Percentiles rank a stretch among this genome's conserved stretches.
phyloP scores from a whole-genome alignment of 371 early-diverging fungal genomes.

The Mucor plumbeus region DNA sequence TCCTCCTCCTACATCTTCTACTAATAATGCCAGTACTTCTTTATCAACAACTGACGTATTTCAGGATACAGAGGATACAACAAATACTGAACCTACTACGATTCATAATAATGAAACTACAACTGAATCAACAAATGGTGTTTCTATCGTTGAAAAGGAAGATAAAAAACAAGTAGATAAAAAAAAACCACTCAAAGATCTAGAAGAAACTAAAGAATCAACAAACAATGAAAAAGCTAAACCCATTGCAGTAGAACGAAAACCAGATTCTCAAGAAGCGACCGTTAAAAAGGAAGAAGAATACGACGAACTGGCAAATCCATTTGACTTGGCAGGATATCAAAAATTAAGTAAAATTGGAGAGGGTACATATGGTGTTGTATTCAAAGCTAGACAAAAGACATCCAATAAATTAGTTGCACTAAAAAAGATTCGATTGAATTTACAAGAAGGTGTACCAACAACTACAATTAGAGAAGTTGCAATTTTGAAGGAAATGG shows the following conservation, averaged over 20 bases:
- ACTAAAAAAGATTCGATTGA: slow-evolving; percentile 93
- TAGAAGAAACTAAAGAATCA: not conserved
- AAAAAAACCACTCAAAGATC: too few species aligned
- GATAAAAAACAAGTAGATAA: too few species aligned
- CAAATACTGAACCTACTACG: not conserved
- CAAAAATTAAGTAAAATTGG: slow-evolving; percentile 93
- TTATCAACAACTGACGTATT: not conserved
- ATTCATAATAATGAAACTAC: not conserved
- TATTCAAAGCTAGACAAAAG: slow-evolving; percentile 90
- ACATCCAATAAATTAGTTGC: slow-evolving; percentile 86
- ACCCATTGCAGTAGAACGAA: not conserved
- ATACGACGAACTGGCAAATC: slow-evolving; percentile 17
- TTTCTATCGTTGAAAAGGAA: too few species aligned
- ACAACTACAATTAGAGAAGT: slow-evolving; percentile 97
- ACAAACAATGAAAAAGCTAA: not conserved
- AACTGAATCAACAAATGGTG: too few species aligned
- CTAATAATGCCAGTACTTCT: not conserved
- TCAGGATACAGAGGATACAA: not conserved
- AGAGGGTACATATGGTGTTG: slow-evolving; percentile 97
- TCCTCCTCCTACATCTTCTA: not conserved
- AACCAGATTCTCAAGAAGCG: not conserved
- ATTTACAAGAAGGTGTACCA: slow-evolving; percentile 94
- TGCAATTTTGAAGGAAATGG: slow-evolving; percentile 94
- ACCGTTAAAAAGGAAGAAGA: not conserved
- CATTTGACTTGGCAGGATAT: slow-evolving; percentile 46